Conservation (phyloP, 2,329 filamentous ascomycete species). For the Cordyceps fumosorosea region DNA sequence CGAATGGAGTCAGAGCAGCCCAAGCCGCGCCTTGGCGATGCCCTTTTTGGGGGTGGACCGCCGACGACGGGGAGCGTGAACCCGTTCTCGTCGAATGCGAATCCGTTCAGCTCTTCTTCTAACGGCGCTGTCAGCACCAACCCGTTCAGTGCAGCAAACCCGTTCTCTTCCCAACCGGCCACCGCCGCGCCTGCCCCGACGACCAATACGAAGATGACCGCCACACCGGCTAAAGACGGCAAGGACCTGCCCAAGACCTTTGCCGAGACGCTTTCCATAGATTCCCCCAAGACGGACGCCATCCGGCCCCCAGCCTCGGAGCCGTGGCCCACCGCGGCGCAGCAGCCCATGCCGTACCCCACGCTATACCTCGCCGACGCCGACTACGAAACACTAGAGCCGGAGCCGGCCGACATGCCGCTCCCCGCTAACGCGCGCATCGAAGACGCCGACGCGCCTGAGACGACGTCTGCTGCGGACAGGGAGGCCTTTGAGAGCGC, state of each 20-base stretch:
- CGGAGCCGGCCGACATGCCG: conserved; percentile 41
- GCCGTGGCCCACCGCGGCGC: conserved; percentile 66
- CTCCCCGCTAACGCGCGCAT: conserved; percentile 43
- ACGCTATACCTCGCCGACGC: conserved; percentile 76
- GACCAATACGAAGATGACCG: conserved; percentile 16
- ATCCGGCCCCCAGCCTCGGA: conserved; percentile 40
- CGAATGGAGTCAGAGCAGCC: conserved; percentile 26
- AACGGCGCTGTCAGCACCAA: conserved; percentile 17
- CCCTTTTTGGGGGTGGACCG: conserved; percentile 60
- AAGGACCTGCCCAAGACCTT: conserved; percentile 53
- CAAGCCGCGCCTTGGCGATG: conserved; percentile 52
- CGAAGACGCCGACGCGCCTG: conserved; percentile 33
- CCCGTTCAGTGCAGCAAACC: conserved; percentile 25
- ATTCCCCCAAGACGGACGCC: conserved; percentile 37
- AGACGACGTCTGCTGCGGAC: conserved; percentile 47
- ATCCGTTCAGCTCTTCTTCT: conserved; percentile 38
- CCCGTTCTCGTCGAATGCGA: conserved; percentile 51
- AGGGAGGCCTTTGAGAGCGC: conserved; percentile 65
- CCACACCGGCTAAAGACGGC: not conserved
- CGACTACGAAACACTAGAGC: conserved; percentile 83
- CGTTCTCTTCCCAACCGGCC: conserved; percentile 19
- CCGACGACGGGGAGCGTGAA: conserved; percentile 37
- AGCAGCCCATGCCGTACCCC: conserved; percentile 66
- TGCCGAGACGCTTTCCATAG: conserved; percentile 69
- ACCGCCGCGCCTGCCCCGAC: conserved; percentile 22